Evolutionary conservation across 148 eudicot genomes (phyloP).

Genomic region (Rhododendron vialii): DNA sequence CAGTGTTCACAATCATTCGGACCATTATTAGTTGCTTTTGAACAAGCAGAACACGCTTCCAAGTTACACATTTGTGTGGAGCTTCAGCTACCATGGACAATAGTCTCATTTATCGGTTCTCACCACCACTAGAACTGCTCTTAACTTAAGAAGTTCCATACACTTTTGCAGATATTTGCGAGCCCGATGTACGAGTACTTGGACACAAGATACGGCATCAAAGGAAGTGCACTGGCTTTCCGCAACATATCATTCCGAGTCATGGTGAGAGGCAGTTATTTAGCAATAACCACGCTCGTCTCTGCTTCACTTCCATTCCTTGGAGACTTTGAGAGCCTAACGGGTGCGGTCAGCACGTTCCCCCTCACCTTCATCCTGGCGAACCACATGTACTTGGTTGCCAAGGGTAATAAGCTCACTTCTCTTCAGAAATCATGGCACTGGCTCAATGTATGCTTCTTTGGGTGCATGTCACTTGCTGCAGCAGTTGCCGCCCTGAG

Average conservation of each 20-base stretch:
- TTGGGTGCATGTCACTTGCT: constrained; percentile 53
- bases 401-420: constrained; percentile 51
- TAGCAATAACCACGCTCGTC: constrained; percentile 59
- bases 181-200: constrained; percentile 93
- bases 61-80: background rate
- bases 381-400: constrained; percentile 85
- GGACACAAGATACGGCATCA: constrained; percentile 71
- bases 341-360: constrained; percentile 89
- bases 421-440: constrained; percentile 65
- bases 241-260: constrained; percentile 56
- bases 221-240: constrained; percentile 55
- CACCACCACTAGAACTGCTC: background rate
- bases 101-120: background rate
- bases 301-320: constrained; percentile 83
- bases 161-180: constrained; percentile 73
- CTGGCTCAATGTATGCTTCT: constrained; percentile 77
- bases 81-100: background rate
- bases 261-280: constrained; percentile 71
- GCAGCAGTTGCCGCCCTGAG: constrained; percentile 73
- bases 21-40: background rate
- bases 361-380: constrained; percentile 92
- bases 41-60: background rate
- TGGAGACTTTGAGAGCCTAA: constrained; percentile 93
- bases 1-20: background rate
- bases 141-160: background rate